A percentile compares a stretch with the other conserved stretches of the same genome.
These are phyloP conservation scores for Wickerhamiella shivajii DNA, from an alignment of 805 yeast species.

Conservation along the genomic window DNA sequence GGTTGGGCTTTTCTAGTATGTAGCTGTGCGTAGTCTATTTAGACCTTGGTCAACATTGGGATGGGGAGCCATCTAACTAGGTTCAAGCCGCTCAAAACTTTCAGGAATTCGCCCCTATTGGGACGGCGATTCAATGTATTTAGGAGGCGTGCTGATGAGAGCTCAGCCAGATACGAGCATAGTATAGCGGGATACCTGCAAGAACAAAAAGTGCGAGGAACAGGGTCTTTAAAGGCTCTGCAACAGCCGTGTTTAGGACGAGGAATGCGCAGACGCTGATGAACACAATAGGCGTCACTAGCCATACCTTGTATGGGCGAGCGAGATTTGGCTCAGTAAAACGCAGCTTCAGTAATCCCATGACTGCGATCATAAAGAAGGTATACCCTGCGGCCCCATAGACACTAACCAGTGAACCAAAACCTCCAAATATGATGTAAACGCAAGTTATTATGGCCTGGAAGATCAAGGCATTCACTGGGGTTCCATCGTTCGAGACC, in stretches of 20 bases:
- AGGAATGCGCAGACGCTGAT: slow-evolving; percentile 27
- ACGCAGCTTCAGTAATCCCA: slow-evolving; percentile 26
- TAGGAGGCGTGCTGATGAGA: too few species aligned
- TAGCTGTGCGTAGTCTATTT: too few species aligned
- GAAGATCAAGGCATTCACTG: slow-evolving; percentile 24
- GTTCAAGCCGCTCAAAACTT: too few species aligned
- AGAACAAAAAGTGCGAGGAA: slow-evolving; percentile 20
- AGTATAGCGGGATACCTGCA: slow-evolving; percentile 23
- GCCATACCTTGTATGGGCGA: slow-evolving; percentile 27
- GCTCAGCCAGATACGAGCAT: too few species aligned
- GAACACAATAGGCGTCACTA: slow-evolving; percentile 25
- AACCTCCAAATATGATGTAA: slow-evolving; percentile 27
- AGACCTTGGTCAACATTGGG: too few species aligned
- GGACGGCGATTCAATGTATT: too few species aligned
- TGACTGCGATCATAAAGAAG: slow-evolving; percentile 25
- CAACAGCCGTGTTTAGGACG: slow-evolving; percentile 23
- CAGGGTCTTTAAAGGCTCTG: slow-evolving; percentile 23
- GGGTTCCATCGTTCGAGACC: slow-evolving; percentile 17
- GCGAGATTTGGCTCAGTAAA: slow-evolving; percentile 23
- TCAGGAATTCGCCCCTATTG: too few species aligned
- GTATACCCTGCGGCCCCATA: slow-evolving; percentile 26
- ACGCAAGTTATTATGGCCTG: slow-evolving; percentile 21
- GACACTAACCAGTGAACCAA: slow-evolving; percentile 24
- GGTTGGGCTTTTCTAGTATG: too few species aligned
- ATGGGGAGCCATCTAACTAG: too few species aligned